phyloP scores from a whole-genome alignment of 1,139 yeast species.

The Taphrina pruni region DNA sequence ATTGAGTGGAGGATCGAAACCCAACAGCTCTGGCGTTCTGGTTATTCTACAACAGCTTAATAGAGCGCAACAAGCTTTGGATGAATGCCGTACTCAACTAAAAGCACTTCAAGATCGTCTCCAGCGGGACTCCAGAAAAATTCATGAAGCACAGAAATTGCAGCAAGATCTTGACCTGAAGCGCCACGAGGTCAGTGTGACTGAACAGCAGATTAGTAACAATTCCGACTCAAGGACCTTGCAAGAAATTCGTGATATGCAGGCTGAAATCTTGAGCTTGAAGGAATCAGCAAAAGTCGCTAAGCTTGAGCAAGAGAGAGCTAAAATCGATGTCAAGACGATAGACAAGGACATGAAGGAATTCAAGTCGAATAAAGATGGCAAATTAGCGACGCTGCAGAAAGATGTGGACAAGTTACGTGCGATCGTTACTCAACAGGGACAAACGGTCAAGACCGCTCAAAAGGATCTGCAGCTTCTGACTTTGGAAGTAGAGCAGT shows the following conservation, averaged over 20 bases:
- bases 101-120: constrained; percentile 56
- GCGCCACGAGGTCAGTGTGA: constrained; percentile 69
- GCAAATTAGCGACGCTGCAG: constrained; percentile 72
- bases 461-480: constrained; percentile 67
- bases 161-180: constrained; percentile 71
- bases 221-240: constrained; percentile 63
- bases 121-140: constrained; percentile 57
- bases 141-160: constrained; percentile 62
- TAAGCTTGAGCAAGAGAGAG: constrained; percentile 53
- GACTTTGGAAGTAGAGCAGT: constrained; percentile 75
- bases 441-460: constrained; percentile 56
- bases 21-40: constrained; percentile 60
- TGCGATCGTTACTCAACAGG: constrained; percentile 55
- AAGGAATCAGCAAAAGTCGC: constrained; percentile 59
- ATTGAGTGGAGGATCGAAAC: constrained; percentile 91
- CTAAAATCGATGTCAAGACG: constrained; percentile 50
- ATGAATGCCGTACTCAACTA: constrained; percentile 55
- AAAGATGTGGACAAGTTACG: constrained; percentile 59
- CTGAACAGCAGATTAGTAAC: constrained; percentile 65
- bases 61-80: constrained; percentile 56
- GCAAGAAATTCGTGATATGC: constrained; percentile 43
- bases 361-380: constrained; percentile 77
- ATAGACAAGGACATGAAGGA: constrained; percentile 83
- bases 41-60: constrained; percentile 73
- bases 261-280: constrained; percentile 45